Evolutionary conservation across 371 early-diverging fungal species (phyloP).

Genomic region (Nematocida ironsii): DNA sequence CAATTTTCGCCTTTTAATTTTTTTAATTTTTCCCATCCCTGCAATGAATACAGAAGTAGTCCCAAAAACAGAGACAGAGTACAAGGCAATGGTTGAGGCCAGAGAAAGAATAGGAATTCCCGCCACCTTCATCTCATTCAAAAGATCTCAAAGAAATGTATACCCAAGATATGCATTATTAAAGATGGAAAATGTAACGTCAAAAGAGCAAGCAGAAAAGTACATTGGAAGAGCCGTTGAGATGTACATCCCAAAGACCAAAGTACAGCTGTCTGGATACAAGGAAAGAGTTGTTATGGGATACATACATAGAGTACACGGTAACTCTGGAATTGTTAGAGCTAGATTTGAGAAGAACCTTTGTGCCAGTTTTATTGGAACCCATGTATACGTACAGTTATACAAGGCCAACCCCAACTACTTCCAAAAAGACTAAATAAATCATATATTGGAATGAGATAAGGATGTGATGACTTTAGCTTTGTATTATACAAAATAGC

Average conservation of each 20-base stretch:
- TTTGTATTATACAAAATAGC: slow-evolving; percentile 51
- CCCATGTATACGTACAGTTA: slow-evolving; percentile 66
- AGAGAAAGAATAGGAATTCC: slow-evolving; percentile 59
- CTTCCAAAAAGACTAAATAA: slow-evolving; percentile 61
- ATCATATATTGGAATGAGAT: slow-evolving; percentile 7
- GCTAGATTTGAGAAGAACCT: slow-evolving; percentile 69
- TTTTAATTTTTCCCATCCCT: slow-evolving; percentile 51
- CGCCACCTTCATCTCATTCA: slow-evolving; percentile 68
- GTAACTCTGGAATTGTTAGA: slow-evolving; percentile 68
- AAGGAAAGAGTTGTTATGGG: slow-evolving; percentile 62
- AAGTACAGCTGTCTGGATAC: slow-evolving; percentile 52
- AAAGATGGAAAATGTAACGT: slow-evolving; percentile 62
- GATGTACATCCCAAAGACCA: slow-evolving; percentile 59
- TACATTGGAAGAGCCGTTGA: slow-evolving; percentile 68
- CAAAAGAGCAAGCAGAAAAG: slow-evolving; percentile 63
- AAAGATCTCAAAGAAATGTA: slow-evolving; percentile 64
- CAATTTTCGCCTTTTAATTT: slow-evolving; percentile 37
- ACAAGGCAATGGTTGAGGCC: slow-evolving; percentile 33
- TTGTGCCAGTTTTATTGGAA: slow-evolving; percentile 61
- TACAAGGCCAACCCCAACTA: slow-evolving; percentile 65
- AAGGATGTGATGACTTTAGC: not conserved
- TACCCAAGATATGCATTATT: slow-evolving; percentile 65
- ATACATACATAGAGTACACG: slow-evolving; percentile 62
- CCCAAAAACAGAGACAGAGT: slow-evolving; percentile 56
- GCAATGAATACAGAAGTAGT: slow-evolving; percentile 53